Evolutionary conservation across 2,329 filamentous ascomycete genomes (phyloP).

Genomic region (Fusarium zealandicum): DNA sequence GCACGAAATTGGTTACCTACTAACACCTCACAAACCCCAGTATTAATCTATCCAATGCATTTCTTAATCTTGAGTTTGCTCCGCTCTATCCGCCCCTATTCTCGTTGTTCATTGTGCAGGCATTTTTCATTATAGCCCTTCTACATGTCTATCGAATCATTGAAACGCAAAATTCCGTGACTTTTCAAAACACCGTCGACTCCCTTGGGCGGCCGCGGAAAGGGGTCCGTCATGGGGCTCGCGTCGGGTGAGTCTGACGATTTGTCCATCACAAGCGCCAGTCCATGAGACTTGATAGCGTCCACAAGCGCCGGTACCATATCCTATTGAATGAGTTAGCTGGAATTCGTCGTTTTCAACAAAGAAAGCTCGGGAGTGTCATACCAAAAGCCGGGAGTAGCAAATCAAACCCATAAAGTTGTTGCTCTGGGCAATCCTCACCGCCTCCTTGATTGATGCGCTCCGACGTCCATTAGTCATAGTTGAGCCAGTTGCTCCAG

Average conservation of each 20-base stretch:
- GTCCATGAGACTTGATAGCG: constrained; percentile 90
- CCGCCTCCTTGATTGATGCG: constrained; percentile 92
- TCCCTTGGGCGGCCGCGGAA: constrained; percentile 73
- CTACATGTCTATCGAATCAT: constrained; percentile 83
- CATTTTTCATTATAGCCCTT: constrained; percentile 36
- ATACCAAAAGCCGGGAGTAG: constrained; percentile 82
- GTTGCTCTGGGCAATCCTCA: constrained; percentile 90
- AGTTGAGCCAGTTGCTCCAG: constrained; percentile 47
- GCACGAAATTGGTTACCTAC: constrained; percentile 1
- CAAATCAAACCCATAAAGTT: constrained; percentile 99
- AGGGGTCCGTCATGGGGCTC: constrained; percentile 55
- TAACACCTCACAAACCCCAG: not conserved
- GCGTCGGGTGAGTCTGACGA: constrained; percentile 63
- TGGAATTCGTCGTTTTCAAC: not conserved
- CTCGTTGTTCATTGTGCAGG: constrained; percentile 22
- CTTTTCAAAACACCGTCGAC: constrained; percentile 87
- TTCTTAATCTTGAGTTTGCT: constrained; percentile 1
- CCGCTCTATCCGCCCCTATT: constrained; percentile 27
- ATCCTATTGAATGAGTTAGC: constrained; percentile 61
- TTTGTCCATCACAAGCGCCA: constrained; percentile 90
- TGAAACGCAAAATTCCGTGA: constrained; percentile 90
- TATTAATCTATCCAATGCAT: constrained; percentile 17
- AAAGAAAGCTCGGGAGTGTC: constrained; percentile 43
- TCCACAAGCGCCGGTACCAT: constrained; percentile 92
- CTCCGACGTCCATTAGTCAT: constrained; percentile 72